Base-by-base conservation (phyloP, 495 filamentous ascomycete genomes). In the Aspergillus indologenus region DNA sequence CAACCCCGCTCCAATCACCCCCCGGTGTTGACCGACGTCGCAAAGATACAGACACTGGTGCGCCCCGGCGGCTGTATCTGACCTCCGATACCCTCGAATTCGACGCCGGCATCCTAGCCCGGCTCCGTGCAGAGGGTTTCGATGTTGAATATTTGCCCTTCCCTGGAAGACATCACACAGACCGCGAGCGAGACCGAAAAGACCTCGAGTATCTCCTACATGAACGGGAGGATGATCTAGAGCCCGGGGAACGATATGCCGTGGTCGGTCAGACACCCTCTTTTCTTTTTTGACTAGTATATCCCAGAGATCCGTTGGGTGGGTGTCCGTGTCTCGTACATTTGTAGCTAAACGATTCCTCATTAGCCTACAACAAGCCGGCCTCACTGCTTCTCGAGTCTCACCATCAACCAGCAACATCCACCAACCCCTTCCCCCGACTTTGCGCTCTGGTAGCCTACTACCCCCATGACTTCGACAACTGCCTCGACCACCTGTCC, bases 121-220 rank as follows among this genome's bases (percentile, higher is more conserved):
- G 82, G 20, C 88, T 86, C 78, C 74, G 75, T 19, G 80, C 78
- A 17, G 87, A 90, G 65, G 87, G 86, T 1, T 90, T 89, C 65
- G 60, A 80, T 15, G 85, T 86, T 31, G 72, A 72, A 8, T 89
- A 89, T 61, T 34, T 90, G 0, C 78, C 82, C 0, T 79, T 87
- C 61, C 50, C 24, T 21, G 71, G 71, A 3, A 64, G 66, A 7
- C 76, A 73, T 47, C 45, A 47, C 23, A 81, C 72, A 1, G 78
- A 84, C 49, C 34, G 50, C 7, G 71, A 74, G 17, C 61, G 64
- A 19, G 71, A 74, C 26, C 63, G 70, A 5, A 71, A 67, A 45
- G 56, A 68, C 1, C 53, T 75, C 43, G 74, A 79, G 18, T 84
- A 83, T 62, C 59, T 72, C 2, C 66, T 75, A 34, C 77, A 74